Conservation (phyloP, 176 grass and related monocot species). For the Hordeum vulgare region MorexV3_pseudomolecules_assembly NC_058524.1:484165220-484165719, state of each 20-base stretch:
- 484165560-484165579: too few relatives aligned
- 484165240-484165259: conserved; percentile 72
- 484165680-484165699: not conserved
- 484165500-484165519: not conserved
- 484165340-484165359: not conserved
- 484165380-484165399: conserved; percentile 79
- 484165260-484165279: conserved; percentile 85
- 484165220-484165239: conserved; percentile 77
- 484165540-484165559: too few relatives aligned
- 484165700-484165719: not conserved
- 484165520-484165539: too few relatives aligned
- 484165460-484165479: not conserved
- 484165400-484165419: conserved; percentile 96
- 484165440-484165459: conserved; percentile 21
- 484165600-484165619: too few relatives aligned
- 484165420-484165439: conserved; percentile 55
- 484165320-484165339: not conserved
- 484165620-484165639: too few relatives aligned
- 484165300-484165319: conserved; percentile 21
- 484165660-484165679: not conserved
- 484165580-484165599: too few relatives aligned
- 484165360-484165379: not conserved
- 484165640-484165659: not conserved
- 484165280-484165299: conserved; percentile 85
- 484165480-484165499: not conserved